phyloP scores from a whole-genome alignment of 495 filamentous ascomycete genomes.

The Tuber indicum region DNA sequence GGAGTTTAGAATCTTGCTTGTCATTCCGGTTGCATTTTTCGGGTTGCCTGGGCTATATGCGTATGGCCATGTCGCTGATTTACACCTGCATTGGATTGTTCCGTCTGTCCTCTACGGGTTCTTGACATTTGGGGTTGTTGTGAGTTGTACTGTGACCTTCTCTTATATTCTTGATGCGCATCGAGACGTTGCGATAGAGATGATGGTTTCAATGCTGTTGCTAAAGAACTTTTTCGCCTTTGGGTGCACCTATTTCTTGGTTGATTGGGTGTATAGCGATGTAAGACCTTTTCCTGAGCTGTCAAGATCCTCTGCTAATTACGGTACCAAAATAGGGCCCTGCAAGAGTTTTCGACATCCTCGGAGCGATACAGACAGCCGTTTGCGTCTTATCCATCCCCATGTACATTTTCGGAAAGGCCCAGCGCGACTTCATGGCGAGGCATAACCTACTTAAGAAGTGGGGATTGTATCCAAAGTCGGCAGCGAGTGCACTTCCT shows the following conservation, averaged over 20 bases:
- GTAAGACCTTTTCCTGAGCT: constrained; percentile 9
- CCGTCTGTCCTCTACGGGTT: constrained; percentile 46
- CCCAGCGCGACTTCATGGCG: constrained; percentile 34
- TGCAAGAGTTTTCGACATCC: constrained; percentile 45
- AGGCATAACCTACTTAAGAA: constrained; percentile 34
- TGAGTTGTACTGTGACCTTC: constrained; percentile 45
- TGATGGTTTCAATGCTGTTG: constrained; percentile 46
- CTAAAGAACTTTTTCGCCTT: constrained; percentile 48
- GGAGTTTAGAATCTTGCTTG: constrained; percentile 51
- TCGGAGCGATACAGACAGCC: constrained; percentile 45
- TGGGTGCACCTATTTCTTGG: constrained; percentile 47
- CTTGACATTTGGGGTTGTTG: constrained; percentile 46
- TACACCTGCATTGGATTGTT: constrained; percentile 44
- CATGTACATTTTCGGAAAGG: constrained; percentile 48
- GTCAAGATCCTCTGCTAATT: neutral
- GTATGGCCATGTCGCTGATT: constrained; percentile 45
- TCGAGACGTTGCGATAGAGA: constrained; percentile 46
- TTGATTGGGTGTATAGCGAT: constrained; percentile 43
- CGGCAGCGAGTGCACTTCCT: constrained; percentile 8
- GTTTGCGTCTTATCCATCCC: constrained; percentile 44
- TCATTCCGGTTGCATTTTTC: constrained; percentile 44
- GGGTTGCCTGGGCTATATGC: constrained; percentile 46
- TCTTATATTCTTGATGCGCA: constrained; percentile 48
- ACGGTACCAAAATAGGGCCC: constrained; percentile 33
- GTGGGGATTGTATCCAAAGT: constrained; percentile 39